Evolutionary conservation across 2,329 filamentous ascomycete species (phyloP), one percentile per base, ranked within the genome.

Genomic region (Bipolaris victoriae): DNA sequence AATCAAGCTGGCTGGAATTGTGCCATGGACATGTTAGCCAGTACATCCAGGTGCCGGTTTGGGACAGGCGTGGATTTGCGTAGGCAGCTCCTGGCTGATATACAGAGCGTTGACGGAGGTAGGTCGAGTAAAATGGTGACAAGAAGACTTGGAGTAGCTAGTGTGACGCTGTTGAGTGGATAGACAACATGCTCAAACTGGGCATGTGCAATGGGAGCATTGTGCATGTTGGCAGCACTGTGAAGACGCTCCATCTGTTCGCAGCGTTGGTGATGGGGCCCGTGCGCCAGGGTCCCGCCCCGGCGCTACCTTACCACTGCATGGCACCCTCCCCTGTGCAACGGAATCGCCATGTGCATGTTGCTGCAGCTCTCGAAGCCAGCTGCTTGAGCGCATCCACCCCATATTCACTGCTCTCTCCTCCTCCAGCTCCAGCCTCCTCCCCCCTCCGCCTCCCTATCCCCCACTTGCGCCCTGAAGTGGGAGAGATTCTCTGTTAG

Each of bases 401-500:
- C 35, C 33, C 45, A 33, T 53, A 39, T 43, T 46, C 48, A 53
- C 59, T 20, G 40, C 18, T 18, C 37, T n/a, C 31, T 36, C 39
- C 22, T 44, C 2, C 20, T 26, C 6, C 40, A 36, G n/a, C 44
- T 29, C 40, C 26, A 36, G 20, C 33, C 24, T 29, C 39, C 20
- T 24, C 7, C 43, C 33, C 16, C 31, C 47, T 16, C 36, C 36
- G 44, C 24, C 59, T 36, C 55, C 18, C 16, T 9, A 29, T 7
- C 26, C 29, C 7, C 37, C 11, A 20, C 48, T 52, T 41, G 53
- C 56, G 59, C 57, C 57, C 61, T 53, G 45, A 51, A 54, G 62
- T 50, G 64, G 62, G 62, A 68, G 64, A 62, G 59, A 63, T 64
- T 49, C 63, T 22, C 33, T 36, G 44, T 61, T 31, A 47, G 45